Base-by-base conservation (phyloP, 2,329 filamentous ascomycete genomes). In the Gaeumannomyces sp. region DNA sequence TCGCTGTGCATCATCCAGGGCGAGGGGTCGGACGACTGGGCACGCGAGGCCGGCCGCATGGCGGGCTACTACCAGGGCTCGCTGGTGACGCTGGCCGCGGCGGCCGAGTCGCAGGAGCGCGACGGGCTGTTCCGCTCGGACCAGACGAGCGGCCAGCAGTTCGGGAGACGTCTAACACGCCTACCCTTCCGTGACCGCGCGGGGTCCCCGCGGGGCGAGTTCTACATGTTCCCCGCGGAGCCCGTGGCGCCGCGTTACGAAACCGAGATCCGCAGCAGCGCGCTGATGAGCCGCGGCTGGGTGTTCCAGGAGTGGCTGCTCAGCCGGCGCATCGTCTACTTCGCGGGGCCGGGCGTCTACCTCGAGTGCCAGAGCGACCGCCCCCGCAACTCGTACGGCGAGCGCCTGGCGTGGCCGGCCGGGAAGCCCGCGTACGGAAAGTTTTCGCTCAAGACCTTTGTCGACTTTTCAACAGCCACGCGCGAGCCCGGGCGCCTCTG, bases 301-400 rank as follows among this genome's bases (percentile, higher is more conserved):
- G 91, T 94, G 4, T 89, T 92, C 63, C 94, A 99, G 77, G 95
- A 99, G 79, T 98, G 92, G 83, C 87, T 97, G 67, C 93, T 98
- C 69, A 90, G 85, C 73, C 92, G 90, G 75, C 83, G 89, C 0
- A 93, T 94, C 61, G 82, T 96, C 71, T 97, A 97, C 79, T 45
- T 45, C 38, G 38, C 38, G 14, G 38, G 38, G 14, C 16, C 16
- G 4, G 38, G 38, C 16, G 38, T 6, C 27, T 60, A 60, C 59
- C 59, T 60, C 14, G 59, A 60, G 16, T 60, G 59, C 27, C 59
- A 60, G 28, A 60, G 4, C 28, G 59, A 60, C 14, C 13, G 11
- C 4, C 28, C 59, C 14, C 59, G 16, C 1, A 60, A 60, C 14
- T 33, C 59, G 59, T 60, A 60, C 29, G 59, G 59, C 16, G 59